Evolutionary conservation across 192 early-diverging fungal species (phyloP).

Genomic region (Hyaloraphidium curvatum): DNA sequence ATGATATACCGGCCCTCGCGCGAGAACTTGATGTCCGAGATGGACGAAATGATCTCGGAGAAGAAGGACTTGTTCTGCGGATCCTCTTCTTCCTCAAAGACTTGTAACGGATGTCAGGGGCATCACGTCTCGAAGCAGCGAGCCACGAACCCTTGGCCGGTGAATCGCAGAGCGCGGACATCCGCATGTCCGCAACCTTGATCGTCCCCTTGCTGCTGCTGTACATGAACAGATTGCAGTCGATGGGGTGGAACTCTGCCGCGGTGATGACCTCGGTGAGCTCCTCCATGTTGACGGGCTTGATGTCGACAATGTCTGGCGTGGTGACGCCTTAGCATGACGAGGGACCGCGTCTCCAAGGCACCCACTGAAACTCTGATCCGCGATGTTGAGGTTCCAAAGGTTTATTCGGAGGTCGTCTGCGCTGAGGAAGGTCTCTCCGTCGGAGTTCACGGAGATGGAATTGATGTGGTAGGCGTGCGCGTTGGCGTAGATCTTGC

Average conservation of each 20-base stretch:
- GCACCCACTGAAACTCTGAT: constrained; percentile 75
- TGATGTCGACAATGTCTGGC: constrained; percentile 96
- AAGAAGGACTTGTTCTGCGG: constrained; percentile 93
- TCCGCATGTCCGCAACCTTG: constrained; percentile 92
- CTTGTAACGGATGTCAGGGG: constrained; percentile 14
- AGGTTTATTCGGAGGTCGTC: constrained; percentile 97
- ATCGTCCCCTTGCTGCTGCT: constrained; percentile 96
- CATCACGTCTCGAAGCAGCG: neutral
- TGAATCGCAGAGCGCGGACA: constrained; percentile 82
- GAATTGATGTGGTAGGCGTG: constrained; percentile 99
- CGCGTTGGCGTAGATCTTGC: constrained; percentile 91
- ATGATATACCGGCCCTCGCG: constrained; percentile 91
- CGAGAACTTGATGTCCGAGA: constrained; percentile 92
- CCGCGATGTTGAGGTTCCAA: constrained; percentile 93
- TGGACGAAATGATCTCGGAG: constrained; percentile 97
- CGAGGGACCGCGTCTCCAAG: neutral
- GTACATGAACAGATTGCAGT: constrained; percentile 97
- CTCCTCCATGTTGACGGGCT: constrained; percentile 99
- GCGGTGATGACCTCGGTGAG: constrained; percentile 97
- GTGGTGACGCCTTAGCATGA: neutral
- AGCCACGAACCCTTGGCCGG: constrained; percentile 61
- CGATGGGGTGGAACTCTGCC: constrained; percentile 86
- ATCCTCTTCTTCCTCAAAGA: constrained; percentile 92
- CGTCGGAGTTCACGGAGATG: constrained; percentile 96
- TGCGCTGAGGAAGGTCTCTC: constrained; percentile 90